phyloP scores from a whole-genome alignment of 2,329 filamentous ascomycete species.

The Epichloe festucae region DNA sequence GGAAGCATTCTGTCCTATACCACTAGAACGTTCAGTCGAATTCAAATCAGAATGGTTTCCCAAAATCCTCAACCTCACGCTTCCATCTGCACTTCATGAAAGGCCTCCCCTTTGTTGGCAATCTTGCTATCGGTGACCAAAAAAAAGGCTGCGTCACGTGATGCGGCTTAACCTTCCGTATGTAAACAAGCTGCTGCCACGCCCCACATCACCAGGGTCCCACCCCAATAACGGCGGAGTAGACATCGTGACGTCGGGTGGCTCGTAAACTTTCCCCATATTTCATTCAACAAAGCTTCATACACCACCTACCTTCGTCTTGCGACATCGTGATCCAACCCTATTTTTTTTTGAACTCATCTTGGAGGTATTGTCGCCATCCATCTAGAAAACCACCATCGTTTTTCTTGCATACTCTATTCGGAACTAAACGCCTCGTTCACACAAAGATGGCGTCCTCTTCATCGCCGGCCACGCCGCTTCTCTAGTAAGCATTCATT shows the following conservation, averaged over 20 bases:
- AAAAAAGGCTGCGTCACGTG: slow-evolving; percentile 1
- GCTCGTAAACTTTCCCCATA: neutral
- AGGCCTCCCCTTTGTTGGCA: neutral
- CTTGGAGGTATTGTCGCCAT: neutral
- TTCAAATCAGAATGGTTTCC: neutral
- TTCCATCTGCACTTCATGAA: neutral
- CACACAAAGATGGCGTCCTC: slow-evolving; percentile 55
- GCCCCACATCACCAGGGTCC: neutral
- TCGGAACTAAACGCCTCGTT: neutral
- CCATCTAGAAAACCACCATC: neutral
- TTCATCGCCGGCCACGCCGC: slow-evolving; percentile 51
- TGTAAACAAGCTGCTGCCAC: too few species aligned
- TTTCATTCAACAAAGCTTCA: neutral
- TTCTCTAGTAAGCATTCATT: slow-evolving; percentile 49
- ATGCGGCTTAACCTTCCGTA: neutral
- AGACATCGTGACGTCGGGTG: slow-evolving; percentile 1
- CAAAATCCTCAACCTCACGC: neutral
- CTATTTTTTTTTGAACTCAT: neutral
- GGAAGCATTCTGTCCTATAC: slow-evolving; percentile 5
- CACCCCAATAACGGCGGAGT: neutral
- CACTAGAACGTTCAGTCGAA: too few species aligned
- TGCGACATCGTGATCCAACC: neutral
- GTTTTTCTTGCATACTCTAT: neutral
- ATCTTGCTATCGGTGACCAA: neutral
- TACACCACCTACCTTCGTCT: neutral